phyloP scores from a whole-genome alignment of 768 basidiomycete species.

The Lentinula sp. region DNA sequence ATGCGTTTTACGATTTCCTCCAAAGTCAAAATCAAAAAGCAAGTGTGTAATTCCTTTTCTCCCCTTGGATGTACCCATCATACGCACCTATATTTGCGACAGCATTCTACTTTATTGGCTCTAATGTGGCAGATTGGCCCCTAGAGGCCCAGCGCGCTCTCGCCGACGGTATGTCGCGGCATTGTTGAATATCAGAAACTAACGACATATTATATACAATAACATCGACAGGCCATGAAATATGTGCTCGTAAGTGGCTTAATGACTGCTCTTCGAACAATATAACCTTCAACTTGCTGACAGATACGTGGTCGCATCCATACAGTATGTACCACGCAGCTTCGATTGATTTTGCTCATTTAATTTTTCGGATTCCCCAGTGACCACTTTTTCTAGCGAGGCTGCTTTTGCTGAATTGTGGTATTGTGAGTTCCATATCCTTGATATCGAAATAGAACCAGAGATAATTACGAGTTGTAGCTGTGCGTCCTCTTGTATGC shows the following conservation, averaged over 20 bases:
- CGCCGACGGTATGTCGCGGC: conserved; percentile 33
- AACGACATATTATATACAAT: background rate
- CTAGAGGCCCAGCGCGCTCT: conserved; percentile 48
- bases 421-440: conserved; percentile 41
- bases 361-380: conserved; percentile 19
- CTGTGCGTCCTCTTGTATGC: background rate
- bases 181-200: background rate
- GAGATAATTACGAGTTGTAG: background rate
- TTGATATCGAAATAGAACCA: background rate
- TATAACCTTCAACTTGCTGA: background rate
- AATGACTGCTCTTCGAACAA: background rate
- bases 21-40: conserved; percentile 50
- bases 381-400: conserved; percentile 55
- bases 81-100: background rate
- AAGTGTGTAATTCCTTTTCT: conserved; percentile 29
- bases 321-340: conserved; percentile 33
- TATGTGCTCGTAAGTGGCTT: conserved; percentile 48
- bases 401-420: conserved; percentile 75
- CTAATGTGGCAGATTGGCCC: conserved; percentile 51
- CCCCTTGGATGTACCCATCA: background rate
- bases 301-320: conserved; percentile 51
- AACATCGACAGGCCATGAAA: conserved; percentile 39
- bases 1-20: conserved; percentile 55
- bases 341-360: background rate
- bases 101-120: conserved; percentile 63